Base-by-base conservation (phyloP, 1,139 yeast species). In the Komagataea norvegica region DNA sequence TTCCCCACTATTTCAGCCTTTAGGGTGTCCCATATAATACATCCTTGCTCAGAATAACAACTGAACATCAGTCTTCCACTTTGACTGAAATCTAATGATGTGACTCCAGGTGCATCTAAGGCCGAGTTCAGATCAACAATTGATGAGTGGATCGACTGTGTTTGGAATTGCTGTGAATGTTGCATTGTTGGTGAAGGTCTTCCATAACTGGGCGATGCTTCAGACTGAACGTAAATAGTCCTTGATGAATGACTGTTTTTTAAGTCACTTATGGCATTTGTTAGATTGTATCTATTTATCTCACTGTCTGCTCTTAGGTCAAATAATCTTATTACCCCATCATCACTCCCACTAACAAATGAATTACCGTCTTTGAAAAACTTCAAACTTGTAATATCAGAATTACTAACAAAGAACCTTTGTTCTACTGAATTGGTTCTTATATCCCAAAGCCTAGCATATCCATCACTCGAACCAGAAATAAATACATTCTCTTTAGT, bases 251-350 rank as follows among this genome's bases (percentile, higher is more conserved):
- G 16, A 29, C 22, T 21, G 26, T 15, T 26, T 33, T 10, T 44
- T 42, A 22, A 29, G 8, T 29, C 30, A 13, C 22, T n/a, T 5
- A 33, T 16, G 1, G 49, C 51, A 8, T 54, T 42, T 1, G 66
- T 55, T 40, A 79, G 56, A 8, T 71, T 60, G 58, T 78, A 86
- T 13, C 55, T 56, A 6, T 77, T 70, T 31, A 88, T 56, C 47
- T 77, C 80, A 47, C 94, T 77, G 57, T 84, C 95, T 5, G 89
- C 71, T 44, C 96, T 68, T 34, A 84, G 59, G 56, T 89, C 96
- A 58, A 75, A 84, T 37, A 86, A 59, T 38, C 85, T 69, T n/a
- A 85, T 67, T 0, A 70, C 57, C 1, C 93, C 91, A 55, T 86
- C 94, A 51, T 87, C 96, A 29, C 86, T 73, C 1, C 95, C 96